phyloP scores from a whole-genome alignment of 2,329 filamentous ascomycete genomes.

The Penicillium sp. region DNA sequence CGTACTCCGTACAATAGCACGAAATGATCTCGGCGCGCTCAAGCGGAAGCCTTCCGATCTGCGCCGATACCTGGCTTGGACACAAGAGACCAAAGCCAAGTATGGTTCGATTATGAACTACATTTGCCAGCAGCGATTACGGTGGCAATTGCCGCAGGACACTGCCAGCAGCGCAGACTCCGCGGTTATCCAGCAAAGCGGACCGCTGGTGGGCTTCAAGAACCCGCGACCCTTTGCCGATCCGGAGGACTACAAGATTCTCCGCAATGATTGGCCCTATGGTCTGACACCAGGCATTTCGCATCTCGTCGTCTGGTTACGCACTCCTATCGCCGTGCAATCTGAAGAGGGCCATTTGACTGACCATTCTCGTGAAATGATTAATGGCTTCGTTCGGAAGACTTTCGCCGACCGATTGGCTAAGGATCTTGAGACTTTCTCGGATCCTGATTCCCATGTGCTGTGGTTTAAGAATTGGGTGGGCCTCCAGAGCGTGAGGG shows the following conservation, averaged over 20 bases:
- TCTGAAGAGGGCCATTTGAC: constrained; percentile 51
- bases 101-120: constrained; percentile 59
- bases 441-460: constrained; percentile 47
- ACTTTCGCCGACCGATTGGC: constrained; percentile 50
- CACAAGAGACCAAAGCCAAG: constrained; percentile 51
- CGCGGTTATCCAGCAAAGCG: constrained; percentile 27
- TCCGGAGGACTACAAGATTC: constrained; percentile 54
- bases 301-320: constrained; percentile 60
- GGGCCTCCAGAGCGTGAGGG: constrained; percentile 59
- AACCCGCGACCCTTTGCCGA: constrained; percentile 56
- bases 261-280: constrained; percentile 65
- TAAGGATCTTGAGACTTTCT: constrained; percentile 32
- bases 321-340: constrained; percentile 50
- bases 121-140: constrained; percentile 55
- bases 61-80: constrained; percentile 61
- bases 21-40: constrained; percentile 55
- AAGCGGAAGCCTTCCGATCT: constrained; percentile 61
- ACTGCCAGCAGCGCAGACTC: constrained; percentile 3
- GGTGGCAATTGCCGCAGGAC: constrained; percentile 45
- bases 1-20: constrained; percentile 31
- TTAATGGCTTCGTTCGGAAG: constrained; percentile 51
- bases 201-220: constrained; percentile 43
- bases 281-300: constrained; percentile 54
- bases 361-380: constrained; percentile 47
- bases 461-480: constrained; percentile 67